phyloP scores from a whole-genome alignment of 108 stramenopile species.

The Pelagomonas calceolata region DNA sequence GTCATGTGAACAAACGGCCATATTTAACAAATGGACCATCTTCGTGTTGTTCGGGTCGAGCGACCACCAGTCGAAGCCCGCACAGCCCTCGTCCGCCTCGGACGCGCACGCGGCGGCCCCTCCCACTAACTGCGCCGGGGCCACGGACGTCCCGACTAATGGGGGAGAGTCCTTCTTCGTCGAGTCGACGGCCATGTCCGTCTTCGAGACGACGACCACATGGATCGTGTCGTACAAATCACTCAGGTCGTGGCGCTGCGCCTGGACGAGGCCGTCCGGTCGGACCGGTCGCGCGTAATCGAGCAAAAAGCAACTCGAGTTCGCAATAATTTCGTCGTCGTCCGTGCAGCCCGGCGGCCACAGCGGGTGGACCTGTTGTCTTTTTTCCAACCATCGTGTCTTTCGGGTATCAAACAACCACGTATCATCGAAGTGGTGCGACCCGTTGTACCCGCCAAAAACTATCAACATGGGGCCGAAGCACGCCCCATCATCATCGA shows the following conservation, averaged over 20 bases:
- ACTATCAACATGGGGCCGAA: constrained; percentile 44
- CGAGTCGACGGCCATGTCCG: too few relatives aligned
- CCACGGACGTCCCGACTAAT: too few relatives aligned
- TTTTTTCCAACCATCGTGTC: constrained; percentile 54
- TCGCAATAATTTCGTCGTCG: constrained; percentile 37
- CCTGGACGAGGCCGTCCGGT: too few relatives aligned
- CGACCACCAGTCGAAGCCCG: background rate
- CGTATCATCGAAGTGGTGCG: constrained; percentile 59
- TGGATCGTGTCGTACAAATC: too few relatives aligned
- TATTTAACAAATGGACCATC: background rate
- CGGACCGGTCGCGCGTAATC: constrained; percentile 9
- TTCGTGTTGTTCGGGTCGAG: background rate
- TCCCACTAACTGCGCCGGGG: too few relatives aligned
- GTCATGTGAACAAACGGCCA: too few relatives aligned
- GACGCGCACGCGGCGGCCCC: too few relatives aligned
- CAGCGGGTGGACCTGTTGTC: constrained; percentile 45
- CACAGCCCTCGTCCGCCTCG: background rate
- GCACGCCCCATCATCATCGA: constrained; percentile 12
- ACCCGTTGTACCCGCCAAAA: constrained; percentile 58
- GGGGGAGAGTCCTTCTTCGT: too few relatives aligned
- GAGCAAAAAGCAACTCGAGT: constrained; percentile 40
- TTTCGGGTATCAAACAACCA: constrained; percentile 61
- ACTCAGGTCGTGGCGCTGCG: background rate
- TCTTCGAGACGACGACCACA: too few relatives aligned
- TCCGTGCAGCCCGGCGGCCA: constrained; percentile 60